Base-by-base conservation (phyloP, 1,284 basidiomycete species). In the Malassezia sympodialis region DNA sequence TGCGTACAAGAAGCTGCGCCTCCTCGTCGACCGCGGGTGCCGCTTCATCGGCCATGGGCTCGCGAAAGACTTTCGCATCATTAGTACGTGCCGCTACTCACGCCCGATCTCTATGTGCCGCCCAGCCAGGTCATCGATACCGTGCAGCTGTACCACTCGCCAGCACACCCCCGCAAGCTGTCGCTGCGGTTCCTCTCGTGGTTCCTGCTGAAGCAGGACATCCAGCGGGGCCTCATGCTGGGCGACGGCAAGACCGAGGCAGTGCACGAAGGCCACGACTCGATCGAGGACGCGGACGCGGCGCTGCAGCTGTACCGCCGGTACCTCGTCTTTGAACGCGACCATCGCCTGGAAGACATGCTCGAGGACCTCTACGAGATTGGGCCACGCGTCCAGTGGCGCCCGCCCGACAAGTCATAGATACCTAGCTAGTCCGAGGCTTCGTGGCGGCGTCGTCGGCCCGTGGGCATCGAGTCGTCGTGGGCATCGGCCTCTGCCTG, bases 11-110 rank as follows among this genome's bases (percentile, higher is more conserved):
- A 98, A 98, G 75, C 79, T 98, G n/a, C 82, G 93, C 1, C 76
- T 94, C 32, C 79, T 98, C 2, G 90, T 98, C 8, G 93, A 99
- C 71, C 80, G 85, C 19, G 91, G 91, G 6, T 98, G 94, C 71
- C 86, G 91, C 60, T 99, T 99, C 69, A 87, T 98, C 52, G 94
- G 94, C 0, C 93, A 99, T 68, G 94, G 94, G 1, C 81, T 98
- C n/a, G 87, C 88, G n/a, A 96, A 96, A 74, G 94, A 98, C 76
- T 96, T 98, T 77, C 82, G 94, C 11, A 98, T 94, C 56, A 96
- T 98, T 78, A 98, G 90, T 91, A 65, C 70, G 88, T 78, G 24
- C 5, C 21, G 3, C 15, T 2, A 17, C 24, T 46, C 4, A 67
- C 49, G 7, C 17, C 41, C 93, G 90, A 98, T 75, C 89, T 98